Base-by-base conservation (phyloP, 305 asterid species). In the Plantago coronopus region DNA sequence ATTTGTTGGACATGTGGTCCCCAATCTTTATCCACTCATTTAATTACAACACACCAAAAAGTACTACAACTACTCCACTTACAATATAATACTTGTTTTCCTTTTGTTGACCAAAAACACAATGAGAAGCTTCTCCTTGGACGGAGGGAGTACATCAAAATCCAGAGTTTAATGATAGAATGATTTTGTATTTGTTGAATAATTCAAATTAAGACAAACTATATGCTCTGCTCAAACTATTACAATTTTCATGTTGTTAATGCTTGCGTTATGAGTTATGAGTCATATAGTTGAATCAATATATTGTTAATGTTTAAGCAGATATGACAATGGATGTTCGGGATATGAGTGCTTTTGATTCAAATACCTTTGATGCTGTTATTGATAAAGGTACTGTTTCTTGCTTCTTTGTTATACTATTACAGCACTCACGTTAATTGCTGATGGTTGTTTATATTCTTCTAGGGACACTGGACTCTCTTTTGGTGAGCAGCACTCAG, bases 381-480 rank as follows among this genome's bases (percentile, higher is more conserved):
- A 67, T 87, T 62, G 95, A 84, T 71, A 87, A 84, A 87, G 94
- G 94, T 84, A 77, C 54, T 53, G 18, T 27, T 46, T 54, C 66
- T 69, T 38, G 17, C 61, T 46, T n/a, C 29, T 25, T 21, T 42
- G 29, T 66, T 53, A 46, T 7, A 31, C 38, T 78, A 47, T 62
- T 43, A 60, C 12, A 42, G 15, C 66, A 25, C 54, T 48, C 44
- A 46, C 46, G 29, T 20, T 64, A 34, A 51, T 76, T 68, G 69
- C 80, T 83, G 72, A 86, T 68, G 66, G 51, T 72, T 66, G 69
- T 61, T 25, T 17, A 57, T 57, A 62, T 68, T 69, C 66, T 68
- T 74, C 65, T 83, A 87, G 94, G 95, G 43, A 84, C 94, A 63
- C 71, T 84, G 78, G 90, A 87, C 77, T 78, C 95, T 65, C 86